Percentiles rank a stretch among this genome's conserved stretches.
These are phyloP conservation scores for Iris macrosiphon DNA, from an alignment of 106 monocot genomes.

Conservation along the genomic window DNA sequence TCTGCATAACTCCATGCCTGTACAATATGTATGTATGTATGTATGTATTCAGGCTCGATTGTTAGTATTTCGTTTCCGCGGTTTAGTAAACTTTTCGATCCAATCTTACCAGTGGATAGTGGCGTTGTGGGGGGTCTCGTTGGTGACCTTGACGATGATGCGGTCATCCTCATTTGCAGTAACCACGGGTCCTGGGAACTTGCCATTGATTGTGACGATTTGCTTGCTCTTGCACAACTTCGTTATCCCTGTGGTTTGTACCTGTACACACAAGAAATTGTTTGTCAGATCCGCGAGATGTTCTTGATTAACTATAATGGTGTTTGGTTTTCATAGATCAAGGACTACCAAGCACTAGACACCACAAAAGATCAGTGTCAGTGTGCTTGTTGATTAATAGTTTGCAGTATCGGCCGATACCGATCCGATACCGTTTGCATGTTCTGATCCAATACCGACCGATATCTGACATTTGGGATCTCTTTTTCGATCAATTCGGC, in stretches of 20 bases:
- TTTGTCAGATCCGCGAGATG: no score
- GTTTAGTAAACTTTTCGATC: no score
- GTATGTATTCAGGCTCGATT: no score
- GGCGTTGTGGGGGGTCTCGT: slow-evolving; percentile 32
- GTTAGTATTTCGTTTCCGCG: neutral
- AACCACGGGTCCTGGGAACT: slow-evolving; percentile 37
- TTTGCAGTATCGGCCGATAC: neutral
- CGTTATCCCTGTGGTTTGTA: slow-evolving; percentile 23
- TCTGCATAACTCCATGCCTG: slow-evolving; percentile 27
- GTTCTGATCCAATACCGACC: no score
- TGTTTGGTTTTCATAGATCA: no score
- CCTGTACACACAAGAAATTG: slow-evolving; percentile 5
- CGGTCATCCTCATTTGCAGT: slow-evolving; percentile 45
- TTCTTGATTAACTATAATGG: no score
- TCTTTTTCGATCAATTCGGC: no score
- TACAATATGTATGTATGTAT: no score
- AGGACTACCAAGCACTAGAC: no score
- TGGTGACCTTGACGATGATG: slow-evolving; percentile 43
- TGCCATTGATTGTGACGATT: slow-evolving; percentile 31
- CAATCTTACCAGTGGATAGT: slow-evolving; percentile 46
- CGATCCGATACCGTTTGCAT: neutral
- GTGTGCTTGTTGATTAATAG: no score
- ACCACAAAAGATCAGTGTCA: no score
- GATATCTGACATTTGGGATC: no score
- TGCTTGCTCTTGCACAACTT: slow-evolving; percentile 38